These are phyloP conservation scores for Camptophora hylomeconis DNA, from an alignment of 2,329 filamentous ascomycete genomes.

Conservation along the genomic window DNA sequence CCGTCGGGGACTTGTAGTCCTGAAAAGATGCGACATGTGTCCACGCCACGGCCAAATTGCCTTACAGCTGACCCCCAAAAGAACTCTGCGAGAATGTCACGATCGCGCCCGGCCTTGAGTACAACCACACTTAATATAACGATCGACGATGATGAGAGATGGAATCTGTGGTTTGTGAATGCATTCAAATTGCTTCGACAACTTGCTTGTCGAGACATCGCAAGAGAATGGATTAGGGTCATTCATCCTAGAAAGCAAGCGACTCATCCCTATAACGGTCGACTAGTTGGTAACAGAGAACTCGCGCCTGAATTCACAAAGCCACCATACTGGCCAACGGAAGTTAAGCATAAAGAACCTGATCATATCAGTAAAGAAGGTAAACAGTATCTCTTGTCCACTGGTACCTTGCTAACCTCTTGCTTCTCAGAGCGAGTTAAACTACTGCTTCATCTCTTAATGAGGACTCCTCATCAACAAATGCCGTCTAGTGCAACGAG, in stretches of 20 bases:
- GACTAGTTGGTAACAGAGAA: conserved; percentile 25
- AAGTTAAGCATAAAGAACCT: conserved; percentile 35
- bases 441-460: conserved; percentile 17
- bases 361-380: conserved; percentile 35
- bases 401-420: not conserved
- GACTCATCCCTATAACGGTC: conserved; percentile 36
- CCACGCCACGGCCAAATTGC: no score
- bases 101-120: no score
- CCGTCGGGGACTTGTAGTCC: no score
- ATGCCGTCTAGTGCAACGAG: conserved; percentile 2
- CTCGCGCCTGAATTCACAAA: conserved; percentile 33
- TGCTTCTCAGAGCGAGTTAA: conserved; percentile 15
- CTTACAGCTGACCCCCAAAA: no score
- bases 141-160: conserved; percentile 26
- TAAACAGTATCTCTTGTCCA: conserved; percentile 19
- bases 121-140: no score
- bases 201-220: conserved; percentile 31
- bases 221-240: conserved; percentile 33
- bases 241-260: conserved; percentile 36
- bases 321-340: conserved; percentile 23
- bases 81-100: no score
- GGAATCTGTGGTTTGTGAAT: conserved; percentile 27
- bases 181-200: conserved; percentile 33
- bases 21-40: no score
- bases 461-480: conserved; percentile 13